A percentile compares a stretch with the other conserved stretches of the same genome.
phyloP scores from a whole-genome alignment of 2,329 filamentous ascomycete genomes.

The Exophiala lecanii-corni region DNA sequence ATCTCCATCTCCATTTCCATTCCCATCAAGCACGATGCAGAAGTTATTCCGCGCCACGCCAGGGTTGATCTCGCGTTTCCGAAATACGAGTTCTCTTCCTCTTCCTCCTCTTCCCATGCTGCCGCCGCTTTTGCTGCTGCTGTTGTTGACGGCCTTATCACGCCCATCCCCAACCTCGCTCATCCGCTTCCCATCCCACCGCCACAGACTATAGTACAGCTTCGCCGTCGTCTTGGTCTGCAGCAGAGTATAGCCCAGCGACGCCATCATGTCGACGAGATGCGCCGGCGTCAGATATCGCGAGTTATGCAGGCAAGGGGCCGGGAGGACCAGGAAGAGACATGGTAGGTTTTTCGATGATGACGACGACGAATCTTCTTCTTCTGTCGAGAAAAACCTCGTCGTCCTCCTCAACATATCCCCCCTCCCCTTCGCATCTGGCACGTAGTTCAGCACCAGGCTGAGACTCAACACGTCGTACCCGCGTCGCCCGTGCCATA shows the following conservation, averaged over 20 bases:
- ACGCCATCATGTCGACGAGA: constrained; percentile 68
- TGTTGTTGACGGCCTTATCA: too few species aligned
- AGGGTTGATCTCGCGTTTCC: constrained; percentile 72
- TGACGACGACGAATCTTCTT: background rate
- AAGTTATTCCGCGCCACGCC: constrained; percentile 86
- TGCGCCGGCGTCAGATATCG: constrained; percentile 74
- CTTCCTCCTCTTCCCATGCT: too few species aligned
- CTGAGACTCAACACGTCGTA: constrained; percentile 93
- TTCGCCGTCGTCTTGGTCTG: constrained; percentile 73
- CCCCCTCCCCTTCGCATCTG: constrained; percentile 67
- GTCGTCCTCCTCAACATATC: constrained; percentile 78
- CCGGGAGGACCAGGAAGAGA: constrained; percentile 84
- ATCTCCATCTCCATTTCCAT: background rate
- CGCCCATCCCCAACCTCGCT: too few species aligned
- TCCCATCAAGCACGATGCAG: constrained; percentile 61
- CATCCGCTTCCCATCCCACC: constrained; percentile 40
- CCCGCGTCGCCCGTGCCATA: constrained; percentile 46
- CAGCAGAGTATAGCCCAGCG: constrained; percentile 65
- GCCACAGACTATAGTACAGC: constrained; percentile 87
- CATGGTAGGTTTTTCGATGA: constrained; percentile 50
- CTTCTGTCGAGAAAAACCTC: constrained; percentile 55
- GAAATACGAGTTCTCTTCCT: constrained; percentile 41
- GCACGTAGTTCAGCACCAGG: constrained; percentile 90
- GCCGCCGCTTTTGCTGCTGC: too few species aligned
- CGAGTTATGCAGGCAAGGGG: constrained; percentile 84